Percentiles rank a stretch among this genome's conserved stretches.
phyloP scores from a whole-genome alignment of 495 filamentous ascomycete genomes.

The Penicillium ucsense region DNA sequence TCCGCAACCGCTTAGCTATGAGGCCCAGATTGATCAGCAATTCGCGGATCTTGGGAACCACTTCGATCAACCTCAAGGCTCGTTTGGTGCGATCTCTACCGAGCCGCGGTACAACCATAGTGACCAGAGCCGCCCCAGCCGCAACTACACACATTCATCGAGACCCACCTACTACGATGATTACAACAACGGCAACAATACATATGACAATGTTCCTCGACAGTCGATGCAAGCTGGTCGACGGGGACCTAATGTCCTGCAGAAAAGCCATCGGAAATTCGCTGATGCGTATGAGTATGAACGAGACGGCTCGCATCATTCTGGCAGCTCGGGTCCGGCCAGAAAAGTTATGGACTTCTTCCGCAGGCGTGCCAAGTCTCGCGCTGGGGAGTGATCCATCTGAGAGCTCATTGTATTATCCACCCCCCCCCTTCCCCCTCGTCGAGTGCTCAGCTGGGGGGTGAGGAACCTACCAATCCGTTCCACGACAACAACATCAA shows the following conservation, averaged over 20 bases:
- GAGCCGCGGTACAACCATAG: slow-evolving; percentile 27
- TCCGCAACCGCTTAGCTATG: slow-evolving; percentile 29
- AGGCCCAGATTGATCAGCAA: slow-evolving; percentile 36
- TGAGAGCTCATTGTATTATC: not conserved
- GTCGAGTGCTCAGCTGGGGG: no score
- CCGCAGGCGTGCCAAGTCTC: slow-evolving; percentile 69
- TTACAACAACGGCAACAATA: slow-evolving; percentile 27
- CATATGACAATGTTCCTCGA: slow-evolving; percentile 30
- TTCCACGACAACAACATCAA: no score
- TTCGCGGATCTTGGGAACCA: slow-evolving; percentile 33
- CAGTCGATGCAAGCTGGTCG: slow-evolving; percentile 36
- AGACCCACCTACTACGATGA: slow-evolving; percentile 41
- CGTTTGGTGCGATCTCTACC: slow-evolving; percentile 22
- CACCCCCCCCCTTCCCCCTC: no score
- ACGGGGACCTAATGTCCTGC: slow-evolving; percentile 49
- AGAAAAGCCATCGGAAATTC: slow-evolving; percentile 79
- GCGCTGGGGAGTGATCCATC: slow-evolving; percentile 48
- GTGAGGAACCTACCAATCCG: no score
- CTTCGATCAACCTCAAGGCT: slow-evolving; percentile 21
- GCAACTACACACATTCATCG: slow-evolving; percentile 28
- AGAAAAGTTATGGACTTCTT: slow-evolving; percentile 98
- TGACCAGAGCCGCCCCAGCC: slow-evolving; percentile 29
- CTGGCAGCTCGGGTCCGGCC: slow-evolving; percentile 75
- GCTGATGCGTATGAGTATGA: slow-evolving; percentile 82
- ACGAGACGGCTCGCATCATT: slow-evolving; percentile 53